These are phyloP conservation scores for Ambrosia trifida DNA, from an alignment of 129 eudicot genomes.

Conservation along the genomic window DNA sequence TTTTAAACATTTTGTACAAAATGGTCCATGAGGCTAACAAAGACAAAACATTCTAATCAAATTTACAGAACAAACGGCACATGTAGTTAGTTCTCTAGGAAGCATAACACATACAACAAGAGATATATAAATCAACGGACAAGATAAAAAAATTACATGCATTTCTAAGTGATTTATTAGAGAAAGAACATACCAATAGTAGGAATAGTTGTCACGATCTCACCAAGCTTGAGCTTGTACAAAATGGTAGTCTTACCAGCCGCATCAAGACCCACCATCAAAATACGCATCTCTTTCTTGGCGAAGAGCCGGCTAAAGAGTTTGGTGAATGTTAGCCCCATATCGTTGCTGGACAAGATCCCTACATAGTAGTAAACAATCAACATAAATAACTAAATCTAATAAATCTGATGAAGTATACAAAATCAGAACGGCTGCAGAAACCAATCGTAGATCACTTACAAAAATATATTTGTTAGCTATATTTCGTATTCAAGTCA, in stretches of 20 bases:
- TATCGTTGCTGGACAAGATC: constrained; percentile 46
- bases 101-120: not conserved
- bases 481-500: not conserved
- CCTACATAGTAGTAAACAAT: constrained; percentile 29
- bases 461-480: not conserved
- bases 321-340: constrained; percentile 91
- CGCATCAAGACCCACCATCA: constrained; percentile 73
- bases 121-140: not conserved
- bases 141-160: not conserved
- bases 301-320: constrained; percentile 73
- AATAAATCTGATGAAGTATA: constrained; percentile 8
- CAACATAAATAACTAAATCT: constrained; percentile 10
- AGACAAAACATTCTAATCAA: not conserved
- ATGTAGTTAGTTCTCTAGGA: not conserved
- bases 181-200: constrained; percentile 54
- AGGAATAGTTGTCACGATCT: constrained; percentile 64
- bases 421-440: constrained; percentile 14
- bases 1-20: not conserved
- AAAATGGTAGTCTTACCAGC: constrained; percentile 71
- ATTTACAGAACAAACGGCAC: not conserved
- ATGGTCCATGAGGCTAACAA: not conserved
- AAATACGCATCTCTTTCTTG: constrained; percentile 65
- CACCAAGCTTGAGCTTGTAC: constrained; percentile 73
- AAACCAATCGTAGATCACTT: constrained; percentile 10
- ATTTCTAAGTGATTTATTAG: not conserved